phyloP scores from a whole-genome alignment of 139 green algal species.

The Chlamydomonas sphaeroides region DNA sequence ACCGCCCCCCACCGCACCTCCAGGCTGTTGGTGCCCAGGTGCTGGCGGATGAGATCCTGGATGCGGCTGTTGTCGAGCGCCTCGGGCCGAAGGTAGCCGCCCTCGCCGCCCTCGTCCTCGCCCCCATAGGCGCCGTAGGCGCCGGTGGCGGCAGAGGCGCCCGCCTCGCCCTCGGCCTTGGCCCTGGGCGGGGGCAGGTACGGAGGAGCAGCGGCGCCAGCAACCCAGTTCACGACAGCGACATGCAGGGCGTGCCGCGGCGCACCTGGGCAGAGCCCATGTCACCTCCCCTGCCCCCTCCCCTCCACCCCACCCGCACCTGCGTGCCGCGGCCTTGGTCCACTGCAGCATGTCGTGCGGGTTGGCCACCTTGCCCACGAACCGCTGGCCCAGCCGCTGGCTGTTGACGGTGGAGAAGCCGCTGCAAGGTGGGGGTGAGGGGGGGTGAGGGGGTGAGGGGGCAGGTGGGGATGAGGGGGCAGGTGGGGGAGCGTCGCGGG shows the following conservation, averaged over 20 bases:
- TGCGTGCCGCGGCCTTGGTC: constrained; percentile 73
- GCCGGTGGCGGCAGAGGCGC: neutral
- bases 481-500: too few relatives aligned
- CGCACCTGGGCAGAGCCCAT: too few relatives aligned
- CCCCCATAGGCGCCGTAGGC: neutral
- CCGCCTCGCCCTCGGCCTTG: neutral
- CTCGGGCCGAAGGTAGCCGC: constrained; percentile 63
- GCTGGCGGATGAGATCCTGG: constrained; percentile 78
- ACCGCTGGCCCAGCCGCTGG: constrained; percentile 94
- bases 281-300: neutral
- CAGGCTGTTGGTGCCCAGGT: constrained; percentile 62
- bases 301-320: constrained; percentile 5
- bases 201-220: too few relatives aligned
- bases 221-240: too few relatives aligned
- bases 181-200: neutral
- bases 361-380: constrained; percentile 97
- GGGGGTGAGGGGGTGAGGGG: too few relatives aligned
- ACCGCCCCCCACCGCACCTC: constrained; percentile 8
- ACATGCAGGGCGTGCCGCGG: too few relatives aligned
- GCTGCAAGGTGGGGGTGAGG: too few relatives aligned
- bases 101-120: neutral
- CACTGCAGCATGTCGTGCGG: constrained; percentile 95
- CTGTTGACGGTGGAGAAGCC: constrained; percentile 96
- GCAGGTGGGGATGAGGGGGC: too few relatives aligned
- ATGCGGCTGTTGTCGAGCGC: constrained; percentile 84